Conservation (phyloP, 2,329 filamentous ascomycete genomes). For the Pseudopyricularia javanii region DNA sequence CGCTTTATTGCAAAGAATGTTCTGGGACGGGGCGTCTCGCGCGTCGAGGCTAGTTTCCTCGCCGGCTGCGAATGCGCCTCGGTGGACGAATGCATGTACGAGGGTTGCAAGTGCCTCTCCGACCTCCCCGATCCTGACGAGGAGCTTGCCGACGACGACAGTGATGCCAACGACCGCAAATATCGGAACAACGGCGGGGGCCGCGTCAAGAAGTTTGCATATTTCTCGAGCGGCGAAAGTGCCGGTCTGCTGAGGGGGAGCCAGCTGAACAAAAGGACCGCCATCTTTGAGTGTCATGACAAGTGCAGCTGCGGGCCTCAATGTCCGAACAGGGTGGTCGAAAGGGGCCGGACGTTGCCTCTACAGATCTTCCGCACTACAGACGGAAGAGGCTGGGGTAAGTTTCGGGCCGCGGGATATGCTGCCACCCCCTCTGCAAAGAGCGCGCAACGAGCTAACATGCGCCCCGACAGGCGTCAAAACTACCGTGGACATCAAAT, state of each 20-base stretch:
- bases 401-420: slow-evolving; percentile 9
- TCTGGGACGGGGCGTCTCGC: slow-evolving; percentile 45
- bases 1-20: slow-evolving; percentile 54
- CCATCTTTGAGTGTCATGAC: slow-evolving; percentile 72
- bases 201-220: slow-evolving; percentile 42
- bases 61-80: slow-evolving; percentile 56
- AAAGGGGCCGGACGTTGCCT: slow-evolving; percentile 56
- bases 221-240: slow-evolving; percentile 42
- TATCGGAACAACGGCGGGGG: slow-evolving; percentile 12
- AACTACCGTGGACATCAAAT: slow-evolving; percentile 48
- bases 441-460: neutral
- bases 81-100: slow-evolving; percentile 54
- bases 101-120: slow-evolving; percentile 51
- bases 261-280: slow-evolving; percentile 38
- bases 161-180: slow-evolving; percentile 33
- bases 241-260: slow-evolving; percentile 38
- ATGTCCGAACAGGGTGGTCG: slow-evolving; percentile 68
- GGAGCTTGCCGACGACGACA: slow-evolving; percentile 42
- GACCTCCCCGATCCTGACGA: slow-evolving; percentile 25
- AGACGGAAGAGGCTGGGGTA: slow-evolving; percentile 61
- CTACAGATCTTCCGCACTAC: slow-evolving; percentile 67
- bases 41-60: slow-evolving; percentile 48
- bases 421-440: neutral
- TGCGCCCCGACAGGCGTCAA: slow-evolving; percentile 38
- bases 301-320: slow-evolving; percentile 50